Evolutionary conservation across 805 yeast species (phyloP), one percentile per base, ranked within the genome.

Genomic region (Candida coquimbonensis): DNA sequence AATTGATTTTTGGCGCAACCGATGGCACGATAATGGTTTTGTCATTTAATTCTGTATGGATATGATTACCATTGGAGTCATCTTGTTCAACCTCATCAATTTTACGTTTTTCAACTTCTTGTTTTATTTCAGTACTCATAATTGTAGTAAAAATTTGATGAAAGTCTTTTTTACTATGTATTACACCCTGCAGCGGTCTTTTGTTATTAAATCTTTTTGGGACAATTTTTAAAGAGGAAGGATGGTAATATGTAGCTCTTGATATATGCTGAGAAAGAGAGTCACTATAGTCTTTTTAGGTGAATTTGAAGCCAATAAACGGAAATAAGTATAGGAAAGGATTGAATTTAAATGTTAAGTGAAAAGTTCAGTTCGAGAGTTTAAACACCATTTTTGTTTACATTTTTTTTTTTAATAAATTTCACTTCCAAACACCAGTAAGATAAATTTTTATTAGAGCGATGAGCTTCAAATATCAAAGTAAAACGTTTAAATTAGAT

Each of bases 1-100:
- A 86, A 44, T 73, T 72, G n/a, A 87, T 68, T 49, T 81, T 80
- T 2, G 95, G 91, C 32, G 72, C 70, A 12, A 76, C 73, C 9
- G 69, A 68, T 5, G 89, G 85, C 1, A 82, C 85, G 47, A 68
- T 70, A 32, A 70, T 65, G 24, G 66, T 67, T 45, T 65, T 65
- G 36, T 66, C 64, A 16, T 38, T 31, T 9, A 17, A 39, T 11
- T 38, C 34, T 16, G 37, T 38, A 19, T 38, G 19, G 29, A 33
- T 34, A n/a, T 21, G 24, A 21, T 35, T 17, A 40, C 45, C 39
- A 50, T 52, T 37, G 41, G 45, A 36, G 25, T 56, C 48, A 39
- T 43, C 56, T 4, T 29, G 42, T 8, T 53, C 57, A 2, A 54
- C 49, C 12, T 49, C 54, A n/a, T 53, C 57, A 27, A 57, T 49